phyloP scores from a whole-genome alignment of 2,329 filamentous ascomycete species.

The Cyphellophora attinorum region DNA sequence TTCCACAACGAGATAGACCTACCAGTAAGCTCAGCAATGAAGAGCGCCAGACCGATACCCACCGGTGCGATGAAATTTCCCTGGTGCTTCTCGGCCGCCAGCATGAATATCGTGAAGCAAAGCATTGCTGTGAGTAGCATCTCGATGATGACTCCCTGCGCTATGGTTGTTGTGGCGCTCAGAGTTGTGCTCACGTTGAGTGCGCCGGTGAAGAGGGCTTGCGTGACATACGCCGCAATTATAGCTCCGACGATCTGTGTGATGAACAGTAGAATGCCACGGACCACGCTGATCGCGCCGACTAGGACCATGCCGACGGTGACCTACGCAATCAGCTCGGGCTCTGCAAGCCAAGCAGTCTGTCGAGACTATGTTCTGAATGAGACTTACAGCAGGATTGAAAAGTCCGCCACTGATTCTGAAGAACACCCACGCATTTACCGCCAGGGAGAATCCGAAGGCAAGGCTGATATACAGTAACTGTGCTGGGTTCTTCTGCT shows the following conservation, averaged over 20 bases:
- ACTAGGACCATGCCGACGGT: conserved; percentile 50
- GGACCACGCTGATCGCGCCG: conserved; percentile 44
- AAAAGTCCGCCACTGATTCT: conserved; percentile 42
- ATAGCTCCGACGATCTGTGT: conserved; percentile 52
- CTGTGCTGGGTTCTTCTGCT: too few species aligned
- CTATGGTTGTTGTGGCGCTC: conserved; percentile 38
- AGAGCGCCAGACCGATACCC: conserved; percentile 61
- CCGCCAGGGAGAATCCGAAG: conserved; percentile 37
- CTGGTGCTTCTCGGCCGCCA: conserved; percentile 64
- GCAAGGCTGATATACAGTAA: conserved; percentile 21
- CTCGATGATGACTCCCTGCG: conserved; percentile 57
- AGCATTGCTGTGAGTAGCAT: conserved; percentile 56
- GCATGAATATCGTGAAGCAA: conserved; percentile 57
- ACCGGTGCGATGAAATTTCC: conserved; percentile 62
- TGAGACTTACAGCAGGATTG: conserved; percentile 34
- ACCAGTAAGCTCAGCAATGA: conserved; percentile 47
- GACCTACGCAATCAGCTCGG: conserved; percentile 23
- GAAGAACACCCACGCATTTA: conserved; percentile 46
- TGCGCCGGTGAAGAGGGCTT: conserved; percentile 46
- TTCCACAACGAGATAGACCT: too few species aligned
- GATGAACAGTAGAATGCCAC: conserved; percentile 42
- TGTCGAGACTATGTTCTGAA: too few species aligned
- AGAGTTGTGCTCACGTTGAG: conserved; percentile 47
- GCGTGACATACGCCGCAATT: conserved; percentile 47
- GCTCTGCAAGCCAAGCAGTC: background rate